phyloP scores from a whole-genome alignment of 2,329 filamentous ascomycete species.

The Aspergillus sp. region DNA sequence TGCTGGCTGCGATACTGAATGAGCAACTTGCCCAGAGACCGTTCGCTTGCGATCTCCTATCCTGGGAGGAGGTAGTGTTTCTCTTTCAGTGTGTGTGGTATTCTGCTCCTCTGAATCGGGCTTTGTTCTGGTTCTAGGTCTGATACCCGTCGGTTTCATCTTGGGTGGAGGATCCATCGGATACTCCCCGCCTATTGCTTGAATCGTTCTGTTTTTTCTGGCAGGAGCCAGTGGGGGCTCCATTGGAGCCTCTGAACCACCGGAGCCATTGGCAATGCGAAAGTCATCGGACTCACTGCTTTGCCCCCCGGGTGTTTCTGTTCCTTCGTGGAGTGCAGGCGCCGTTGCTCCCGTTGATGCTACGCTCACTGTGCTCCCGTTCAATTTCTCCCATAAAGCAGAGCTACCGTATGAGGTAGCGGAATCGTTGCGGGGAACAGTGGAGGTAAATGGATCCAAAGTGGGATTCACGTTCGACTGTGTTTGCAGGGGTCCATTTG shows the following conservation, averaged over 20 bases:
- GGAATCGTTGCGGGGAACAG: slow-evolving; percentile 29
- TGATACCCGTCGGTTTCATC: slow-evolving; percentile 52
- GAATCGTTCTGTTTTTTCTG: slow-evolving; percentile 51
- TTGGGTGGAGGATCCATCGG: slow-evolving; percentile 57
- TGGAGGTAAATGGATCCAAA: slow-evolving; percentile 40
- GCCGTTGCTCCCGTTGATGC: slow-evolving; percentile 23
- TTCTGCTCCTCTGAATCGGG: slow-evolving; percentile 36
- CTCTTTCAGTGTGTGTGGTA: slow-evolving; percentile 26
- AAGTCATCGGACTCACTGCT: slow-evolving; percentile 39
- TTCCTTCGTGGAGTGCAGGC: slow-evolving; percentile 45
- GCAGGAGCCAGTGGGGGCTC: slow-evolving; percentile 41
- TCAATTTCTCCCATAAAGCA: slow-evolving; percentile 46
- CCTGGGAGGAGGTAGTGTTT: slow-evolving; percentile 26
- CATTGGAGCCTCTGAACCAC: slow-evolving; percentile 28
- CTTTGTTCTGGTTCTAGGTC: slow-evolving; percentile 37
- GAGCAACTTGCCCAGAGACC: slow-evolving; percentile 70
- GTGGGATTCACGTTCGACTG: slow-evolving; percentile 33
- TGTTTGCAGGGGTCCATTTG: slow-evolving; percentile 30
- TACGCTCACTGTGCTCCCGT: slow-evolving; percentile 41
- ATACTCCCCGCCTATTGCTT: slow-evolving; percentile 48
- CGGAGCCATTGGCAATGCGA: slow-evolving; percentile 26
- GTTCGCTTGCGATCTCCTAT: slow-evolving; percentile 75
- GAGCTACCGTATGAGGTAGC: slow-evolving; percentile 35
- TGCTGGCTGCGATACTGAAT: slow-evolving; percentile 52
- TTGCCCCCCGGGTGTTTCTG: slow-evolving; percentile 60